Conservation (phyloP, 768 basidiomycete species). For the Leccinum broughii region DNA sequence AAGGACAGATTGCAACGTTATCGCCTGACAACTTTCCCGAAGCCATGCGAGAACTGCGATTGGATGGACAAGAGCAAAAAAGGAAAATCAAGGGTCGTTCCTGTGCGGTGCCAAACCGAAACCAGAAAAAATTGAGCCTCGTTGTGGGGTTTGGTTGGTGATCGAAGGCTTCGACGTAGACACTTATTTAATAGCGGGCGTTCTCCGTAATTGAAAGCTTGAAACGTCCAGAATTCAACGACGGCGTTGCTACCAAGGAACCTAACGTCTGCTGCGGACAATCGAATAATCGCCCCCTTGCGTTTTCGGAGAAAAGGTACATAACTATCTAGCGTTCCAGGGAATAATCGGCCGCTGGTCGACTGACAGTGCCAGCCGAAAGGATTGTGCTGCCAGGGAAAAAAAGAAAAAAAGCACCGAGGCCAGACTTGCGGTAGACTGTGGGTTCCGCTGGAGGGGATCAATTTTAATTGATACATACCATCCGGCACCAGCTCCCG, state of each 20-base stretch:
- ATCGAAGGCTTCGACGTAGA: conserved; percentile 10
- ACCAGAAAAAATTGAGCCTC: conserved; percentile 7
- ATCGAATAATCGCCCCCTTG: conserved; percentile 3
- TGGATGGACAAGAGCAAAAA: conserved; percentile 7
- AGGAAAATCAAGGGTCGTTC: conserved; percentile 13
- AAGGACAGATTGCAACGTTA: conserved; percentile 26
- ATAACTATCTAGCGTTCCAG: conserved; percentile 7
- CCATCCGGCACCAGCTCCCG: conserved; percentile 12
- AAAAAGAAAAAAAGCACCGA: conserved; percentile 3
- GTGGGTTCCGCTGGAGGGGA: conserved; percentile 12
- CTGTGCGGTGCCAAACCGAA: background rate
- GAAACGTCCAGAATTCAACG: conserved; percentile 11
- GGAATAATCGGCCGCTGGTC: conserved; percentile 5
- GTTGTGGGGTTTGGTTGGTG: conserved; percentile 4
- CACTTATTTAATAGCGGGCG: background rate
- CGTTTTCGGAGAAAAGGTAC: conserved; percentile 3
- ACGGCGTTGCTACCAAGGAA: conserved; percentile 3
- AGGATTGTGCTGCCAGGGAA: conserved; percentile 8
- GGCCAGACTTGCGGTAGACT: background rate
- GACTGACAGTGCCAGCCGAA: conserved; percentile 15
- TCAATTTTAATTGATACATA: conserved; percentile 4
- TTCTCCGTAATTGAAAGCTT: conserved; percentile 15
- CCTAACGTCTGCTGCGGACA: conserved; percentile 8
- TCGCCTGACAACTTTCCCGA: conserved; percentile 17
- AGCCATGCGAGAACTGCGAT: conserved; percentile 13